Percentiles rank a stretch among this genome's conserved stretches.
Conservation (phyloP, 805 yeast genomes). For the Cyberlindnera maclurae region DNA sequence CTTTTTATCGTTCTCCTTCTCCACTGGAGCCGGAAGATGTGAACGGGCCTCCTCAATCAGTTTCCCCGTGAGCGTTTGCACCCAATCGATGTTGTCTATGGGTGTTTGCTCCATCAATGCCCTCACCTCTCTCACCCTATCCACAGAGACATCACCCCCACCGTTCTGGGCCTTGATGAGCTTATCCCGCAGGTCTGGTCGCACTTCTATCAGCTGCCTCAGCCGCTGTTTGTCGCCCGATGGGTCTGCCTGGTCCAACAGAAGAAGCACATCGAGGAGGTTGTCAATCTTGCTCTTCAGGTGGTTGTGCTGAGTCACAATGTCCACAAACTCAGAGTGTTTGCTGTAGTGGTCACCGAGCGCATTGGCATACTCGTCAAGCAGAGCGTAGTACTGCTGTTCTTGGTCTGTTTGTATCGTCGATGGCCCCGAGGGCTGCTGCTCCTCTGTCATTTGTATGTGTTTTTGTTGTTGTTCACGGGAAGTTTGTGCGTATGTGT, state of each 20-base stretch:
- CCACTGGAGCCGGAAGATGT: not conserved
- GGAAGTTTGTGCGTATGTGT: no score
- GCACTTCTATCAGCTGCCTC: not conserved
- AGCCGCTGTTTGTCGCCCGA: not conserved
- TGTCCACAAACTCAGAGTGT: not conserved
- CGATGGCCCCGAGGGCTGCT: no score
- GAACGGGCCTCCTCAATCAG: not conserved
- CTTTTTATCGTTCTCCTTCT: not conserved
- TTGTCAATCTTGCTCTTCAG: constrained; percentile 1
- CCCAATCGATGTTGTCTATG: not conserved
- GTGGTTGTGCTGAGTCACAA: constrained; percentile 1
- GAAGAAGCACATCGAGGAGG: constrained; percentile 1
- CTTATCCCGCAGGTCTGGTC: not conserved
- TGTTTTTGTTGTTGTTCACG: no score
- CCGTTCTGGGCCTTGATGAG: not conserved
- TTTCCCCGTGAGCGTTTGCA: not conserved
- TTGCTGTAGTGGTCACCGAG: not conserved
- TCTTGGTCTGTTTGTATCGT: not conserved
- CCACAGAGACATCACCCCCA: not conserved
- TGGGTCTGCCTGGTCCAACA: not conserved
- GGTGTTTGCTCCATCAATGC: constrained; percentile 1
- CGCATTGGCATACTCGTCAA: not conserved
- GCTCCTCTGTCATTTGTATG: no score
- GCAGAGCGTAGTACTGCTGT: constrained; percentile 1
- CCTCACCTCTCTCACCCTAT: not conserved